Evolutionary conservation across 2,329 filamentous ascomycete species (phyloP).

Genomic region (Didymella segeticola): DNA sequence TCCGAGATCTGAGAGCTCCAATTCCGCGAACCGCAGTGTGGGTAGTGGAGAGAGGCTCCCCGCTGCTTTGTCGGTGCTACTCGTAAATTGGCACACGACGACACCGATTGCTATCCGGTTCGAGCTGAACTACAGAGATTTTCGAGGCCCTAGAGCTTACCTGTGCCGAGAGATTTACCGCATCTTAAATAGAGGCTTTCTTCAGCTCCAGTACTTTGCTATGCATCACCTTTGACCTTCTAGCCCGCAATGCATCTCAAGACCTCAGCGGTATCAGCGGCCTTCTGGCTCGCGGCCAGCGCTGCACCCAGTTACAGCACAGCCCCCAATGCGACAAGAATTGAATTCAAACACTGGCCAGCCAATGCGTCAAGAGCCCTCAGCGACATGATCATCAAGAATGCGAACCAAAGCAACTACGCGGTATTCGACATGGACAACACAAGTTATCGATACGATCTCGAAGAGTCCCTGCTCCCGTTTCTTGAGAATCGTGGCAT

Average conservation of each 20-base stretch:
- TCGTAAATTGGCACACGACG: constrained; percentile 13
- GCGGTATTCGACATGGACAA: constrained; percentile 45
- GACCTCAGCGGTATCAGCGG: constrained; percentile 22
- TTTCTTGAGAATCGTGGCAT: constrained; percentile 42
- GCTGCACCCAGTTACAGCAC: constrained; percentile 26
- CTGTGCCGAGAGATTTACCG: neutral
- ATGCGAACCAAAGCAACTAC: constrained; percentile 42
- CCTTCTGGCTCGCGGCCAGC: constrained; percentile 27
- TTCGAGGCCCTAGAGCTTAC: neutral
- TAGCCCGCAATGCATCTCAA: constrained; percentile 9
- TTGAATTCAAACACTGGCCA: constrained; percentile 36
- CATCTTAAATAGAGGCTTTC: neutral
- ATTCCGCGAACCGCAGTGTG: constrained; percentile 7
- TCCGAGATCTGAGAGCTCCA: constrained; percentile 7
- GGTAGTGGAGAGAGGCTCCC: constrained; percentile 13
- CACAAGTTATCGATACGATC: constrained; percentile 39
- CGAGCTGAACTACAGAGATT: constrained; percentile 8
- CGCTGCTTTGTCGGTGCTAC: constrained; percentile 22
- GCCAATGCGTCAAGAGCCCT: constrained; percentile 35
- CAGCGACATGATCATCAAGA: constrained; percentile 36
- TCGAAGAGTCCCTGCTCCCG: constrained; percentile 39
- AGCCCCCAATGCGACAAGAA: constrained; percentile 17
- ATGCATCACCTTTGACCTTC: neutral
- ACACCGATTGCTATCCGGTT: constrained; percentile 8
- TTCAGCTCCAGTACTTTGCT: neutral